These are phyloP conservation scores for Rhodotorula sp. DNA, from an alignment of 1,284 basidiomycete genomes.

Conservation along the genomic window DNA sequence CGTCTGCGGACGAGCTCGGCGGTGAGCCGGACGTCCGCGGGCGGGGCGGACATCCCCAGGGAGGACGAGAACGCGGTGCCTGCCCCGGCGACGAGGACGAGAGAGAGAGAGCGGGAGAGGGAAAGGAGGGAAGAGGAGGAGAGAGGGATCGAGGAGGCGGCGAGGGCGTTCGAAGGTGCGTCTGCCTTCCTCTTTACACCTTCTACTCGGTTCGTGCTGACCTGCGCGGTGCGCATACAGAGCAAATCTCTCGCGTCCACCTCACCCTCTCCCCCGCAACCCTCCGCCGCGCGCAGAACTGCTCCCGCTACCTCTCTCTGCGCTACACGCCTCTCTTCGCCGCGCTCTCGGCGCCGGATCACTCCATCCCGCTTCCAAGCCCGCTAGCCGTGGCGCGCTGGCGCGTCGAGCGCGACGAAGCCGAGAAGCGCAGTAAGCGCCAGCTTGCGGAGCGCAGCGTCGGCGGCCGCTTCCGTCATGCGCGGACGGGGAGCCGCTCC, in stretches of 20 bases:
- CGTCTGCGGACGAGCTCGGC: background rate
- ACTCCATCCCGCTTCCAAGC: constrained; percentile 7
- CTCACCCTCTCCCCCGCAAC: constrained; percentile 31
- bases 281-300: constrained; percentile 23
- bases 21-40: background rate
- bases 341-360: background rate
- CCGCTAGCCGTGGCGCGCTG: constrained; percentile 18
- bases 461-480: background rate
- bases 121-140: background rate
- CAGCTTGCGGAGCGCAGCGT: background rate
- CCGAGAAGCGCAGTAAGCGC: background rate
- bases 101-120: background rate
- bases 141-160: constrained; percentile 5
- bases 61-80: too few species aligned
- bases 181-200: background rate
- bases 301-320: constrained; percentile 17
- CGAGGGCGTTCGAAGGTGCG: constrained; percentile 19
- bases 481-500: background rate
- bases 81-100: background rate
- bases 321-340: constrained; percentile 25
- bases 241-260: constrained; percentile 27
- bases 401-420: constrained; percentile 12
- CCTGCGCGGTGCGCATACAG: background rate
- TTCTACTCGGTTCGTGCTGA: too few species aligned
- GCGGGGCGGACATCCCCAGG: background rate